Evolutionary conservation across 192 early-diverging fungal genomes (phyloP).

Genomic region (Podila horticola): DNA sequence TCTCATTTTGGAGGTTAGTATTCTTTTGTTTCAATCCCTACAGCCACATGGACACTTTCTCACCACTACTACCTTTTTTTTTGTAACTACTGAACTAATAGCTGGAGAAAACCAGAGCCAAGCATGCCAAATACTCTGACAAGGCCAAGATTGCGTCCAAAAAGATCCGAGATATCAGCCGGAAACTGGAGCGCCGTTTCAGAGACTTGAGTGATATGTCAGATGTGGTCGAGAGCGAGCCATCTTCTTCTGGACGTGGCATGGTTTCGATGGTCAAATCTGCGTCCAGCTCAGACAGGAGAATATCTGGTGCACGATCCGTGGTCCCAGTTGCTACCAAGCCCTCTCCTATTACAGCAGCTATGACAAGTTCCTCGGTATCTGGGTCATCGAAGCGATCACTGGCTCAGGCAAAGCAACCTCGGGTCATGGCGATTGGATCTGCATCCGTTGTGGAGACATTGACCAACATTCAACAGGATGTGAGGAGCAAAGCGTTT

Average conservation of each 20-base stretch:
- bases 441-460: constrained; percentile 23
- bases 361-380: not conserved
- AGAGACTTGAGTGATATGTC: constrained; percentile 20
- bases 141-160: constrained; percentile 20
- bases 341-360: no score
- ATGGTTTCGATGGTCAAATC: no score
- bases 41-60: not conserved
- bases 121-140: constrained; percentile 37
- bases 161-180: constrained; percentile 26
- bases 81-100: not conserved
- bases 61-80: not conserved
- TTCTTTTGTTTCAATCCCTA: not conserved
- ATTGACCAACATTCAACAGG: constrained; percentile 25
- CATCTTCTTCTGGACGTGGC: no score
- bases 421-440: constrained; percentile 9
- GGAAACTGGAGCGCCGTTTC: constrained; percentile 29
- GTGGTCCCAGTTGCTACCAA: no score
- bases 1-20: constrained; percentile 32
- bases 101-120: constrained; percentile 35
- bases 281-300: no score
- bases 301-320: no score
- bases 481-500: constrained; percentile 24
- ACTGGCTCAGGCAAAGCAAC: not conserved
- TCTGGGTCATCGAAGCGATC: not conserved
- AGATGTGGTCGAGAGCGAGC: no score